phyloP scores from a whole-genome alignment of 257 asterid genomes.

The Solanum clarkiae region DNA sequence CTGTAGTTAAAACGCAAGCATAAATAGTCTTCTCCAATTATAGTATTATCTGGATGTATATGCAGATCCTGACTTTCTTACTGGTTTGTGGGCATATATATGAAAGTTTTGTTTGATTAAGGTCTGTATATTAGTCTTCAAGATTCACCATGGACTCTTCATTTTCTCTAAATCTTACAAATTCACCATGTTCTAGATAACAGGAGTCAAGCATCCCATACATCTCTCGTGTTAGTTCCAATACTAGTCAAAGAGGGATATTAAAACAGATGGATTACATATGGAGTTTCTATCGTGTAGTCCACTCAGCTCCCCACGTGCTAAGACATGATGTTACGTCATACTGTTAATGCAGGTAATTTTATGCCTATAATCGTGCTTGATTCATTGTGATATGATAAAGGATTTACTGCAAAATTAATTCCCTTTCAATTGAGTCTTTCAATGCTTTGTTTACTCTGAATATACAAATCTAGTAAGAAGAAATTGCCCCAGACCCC shows the following conservation, averaged over 20 bases:
- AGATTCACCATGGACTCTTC: neutral
- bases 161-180: neutral
- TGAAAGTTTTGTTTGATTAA: neutral
- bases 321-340: slow-evolving; percentile 24
- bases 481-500: neutral
- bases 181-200: slow-evolving; percentile 37
- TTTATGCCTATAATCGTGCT: neutral
- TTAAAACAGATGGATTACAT: slow-evolving; percentile 36
- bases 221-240: slow-evolving; percentile 78
- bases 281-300: slow-evolving; percentile 54
- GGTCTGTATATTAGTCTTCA: neutral
- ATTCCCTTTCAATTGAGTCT: neutral
- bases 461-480: neutral
- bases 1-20: neutral
- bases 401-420: neutral
- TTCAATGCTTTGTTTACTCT: neutral
- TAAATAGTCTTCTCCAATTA: neutral
- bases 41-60: neutral
- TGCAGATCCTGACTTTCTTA: neutral
- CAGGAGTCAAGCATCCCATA: slow-evolving; percentile 26
- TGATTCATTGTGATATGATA: neutral
- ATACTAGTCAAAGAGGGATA: slow-evolving; percentile 43
- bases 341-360: slow-evolving; percentile 32
- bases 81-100: neutral
- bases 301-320: slow-evolving; percentile 39